These are phyloP conservation scores for Colletotrichum aenigma DNA, from an alignment of 2,329 filamentous ascomycete species.

Conservation along the genomic window DNA sequence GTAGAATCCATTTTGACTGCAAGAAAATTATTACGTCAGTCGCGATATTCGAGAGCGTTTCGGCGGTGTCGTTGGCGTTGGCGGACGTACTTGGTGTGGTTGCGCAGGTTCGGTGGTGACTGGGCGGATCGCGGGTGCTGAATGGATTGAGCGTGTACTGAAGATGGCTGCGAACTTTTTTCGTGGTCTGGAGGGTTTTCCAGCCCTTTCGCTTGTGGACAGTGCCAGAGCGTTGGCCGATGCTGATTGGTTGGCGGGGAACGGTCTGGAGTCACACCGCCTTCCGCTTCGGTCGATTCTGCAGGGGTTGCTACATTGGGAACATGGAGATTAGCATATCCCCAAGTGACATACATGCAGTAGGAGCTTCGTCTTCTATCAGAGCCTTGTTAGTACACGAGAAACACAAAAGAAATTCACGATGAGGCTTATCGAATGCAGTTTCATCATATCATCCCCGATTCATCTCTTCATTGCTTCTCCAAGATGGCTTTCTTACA, in stretches of 20 bases:
- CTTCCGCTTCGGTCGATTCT: neutral
- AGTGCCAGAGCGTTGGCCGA: neutral
- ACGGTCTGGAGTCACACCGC: neutral
- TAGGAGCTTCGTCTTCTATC: neutral
- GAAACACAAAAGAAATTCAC: neutral
- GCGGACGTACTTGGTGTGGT: slow-evolving; percentile 19
- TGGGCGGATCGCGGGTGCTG: neutral
- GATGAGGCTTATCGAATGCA: neutral
- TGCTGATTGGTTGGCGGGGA: neutral
- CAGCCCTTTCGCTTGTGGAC: neutral
- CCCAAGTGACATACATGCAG: neutral
- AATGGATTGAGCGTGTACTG: neutral
- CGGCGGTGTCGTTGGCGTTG: neutral
- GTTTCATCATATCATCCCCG: neutral
- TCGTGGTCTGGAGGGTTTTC: neutral
- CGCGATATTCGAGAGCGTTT: neutral
- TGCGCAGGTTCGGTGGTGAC: slow-evolving; percentile 18
- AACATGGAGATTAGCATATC: neutral
- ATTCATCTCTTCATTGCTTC: neutral
- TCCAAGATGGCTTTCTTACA: neutral
- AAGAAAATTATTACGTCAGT: slow-evolving; percentile 7
- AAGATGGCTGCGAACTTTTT: neutral
- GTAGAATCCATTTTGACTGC: slow-evolving; percentile 80
- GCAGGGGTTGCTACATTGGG: neutral
- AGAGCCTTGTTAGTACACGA: neutral